A percentile compares a stretch with the other conserved stretches of the same genome.
Conservation (phyloP, 805 yeast genomes). For the Yarrowia sp. region DNA sequence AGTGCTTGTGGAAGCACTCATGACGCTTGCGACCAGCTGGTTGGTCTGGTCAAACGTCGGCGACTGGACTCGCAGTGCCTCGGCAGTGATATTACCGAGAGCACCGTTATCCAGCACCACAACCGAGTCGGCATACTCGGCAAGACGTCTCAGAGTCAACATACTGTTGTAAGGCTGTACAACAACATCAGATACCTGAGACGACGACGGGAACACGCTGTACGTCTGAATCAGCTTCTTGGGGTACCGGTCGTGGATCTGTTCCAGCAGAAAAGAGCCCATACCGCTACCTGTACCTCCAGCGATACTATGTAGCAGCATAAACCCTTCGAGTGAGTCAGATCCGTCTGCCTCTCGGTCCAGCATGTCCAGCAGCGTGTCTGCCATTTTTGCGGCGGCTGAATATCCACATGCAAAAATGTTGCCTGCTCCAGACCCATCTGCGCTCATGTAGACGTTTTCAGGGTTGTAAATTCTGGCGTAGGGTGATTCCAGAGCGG, state of each 20-base stretch:
- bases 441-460: conserved; percentile 72
- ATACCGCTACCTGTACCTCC: conserved; percentile 99
- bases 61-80: conserved; percentile 52
- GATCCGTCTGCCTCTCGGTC: conserved; percentile 89
- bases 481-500: conserved; percentile 46
- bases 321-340: conserved; percentile 87
- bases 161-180: conserved; percentile 95
- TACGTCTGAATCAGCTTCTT: conserved; percentile 82
- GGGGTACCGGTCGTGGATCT: conserved; percentile 73
- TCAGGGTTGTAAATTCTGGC: conserved; percentile 77
- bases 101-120: conserved; percentile 93
- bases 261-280: conserved; percentile 78
- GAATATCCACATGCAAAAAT: conserved; percentile 91
- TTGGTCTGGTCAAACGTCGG: conserved; percentile 79
- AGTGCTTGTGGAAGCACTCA: conserved; percentile 83
- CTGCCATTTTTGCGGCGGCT: conserved; percentile 66
- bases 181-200: conserved; percentile 89
- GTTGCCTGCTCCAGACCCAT: conserved; percentile 93
- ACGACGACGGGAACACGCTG: conserved; percentile 78
- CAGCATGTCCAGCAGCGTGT: conserved; percentile 74
- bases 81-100: conserved; percentile 65
- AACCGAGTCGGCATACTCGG: conserved; percentile 81
- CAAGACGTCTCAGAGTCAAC: conserved; percentile 73
- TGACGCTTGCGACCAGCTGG: conserved; percentile 77
- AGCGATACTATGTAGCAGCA: conserved; percentile 88